Evolutionary conservation across 2,329 filamentous ascomycete species (phyloP).

Genomic region (Myriosclerotinia scirpicola): DNA sequence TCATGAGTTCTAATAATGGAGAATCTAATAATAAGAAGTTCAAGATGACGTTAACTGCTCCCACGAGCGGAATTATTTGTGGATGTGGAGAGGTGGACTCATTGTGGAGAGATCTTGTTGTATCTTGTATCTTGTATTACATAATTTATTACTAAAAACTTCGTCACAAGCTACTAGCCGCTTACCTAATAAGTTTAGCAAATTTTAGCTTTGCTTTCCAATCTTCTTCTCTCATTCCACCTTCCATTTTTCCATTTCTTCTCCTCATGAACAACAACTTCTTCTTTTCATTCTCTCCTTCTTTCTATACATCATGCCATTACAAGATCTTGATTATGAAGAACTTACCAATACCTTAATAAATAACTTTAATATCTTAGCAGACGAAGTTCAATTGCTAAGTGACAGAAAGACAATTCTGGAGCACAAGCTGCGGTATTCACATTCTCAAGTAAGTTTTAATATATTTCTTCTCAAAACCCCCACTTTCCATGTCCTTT

Average conservation of each 20-base stretch:
- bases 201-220: conserved; percentile 14
- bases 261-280: background rate
- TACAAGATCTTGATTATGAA: conserved; percentile 38
- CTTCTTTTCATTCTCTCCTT: conserved; percentile 12
- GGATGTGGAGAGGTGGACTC: no score
- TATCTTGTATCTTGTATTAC: no score
- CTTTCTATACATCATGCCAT: conserved; percentile 35
- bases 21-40: no score
- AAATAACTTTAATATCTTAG: conserved; percentile 64
- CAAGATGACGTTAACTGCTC: no score
- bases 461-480: conserved; percentile 17
- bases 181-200: no score
- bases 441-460: conserved; percentile 62
- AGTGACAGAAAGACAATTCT: conserved; percentile 64
- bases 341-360: conserved; percentile 56
- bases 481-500: conserved; percentile 13
- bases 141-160: background rate
- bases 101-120: no score
- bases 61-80: no score
- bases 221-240: background rate
- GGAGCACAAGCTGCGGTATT: conserved; percentile 66
- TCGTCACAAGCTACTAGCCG: no score
- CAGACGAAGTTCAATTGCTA: conserved; percentile 63
- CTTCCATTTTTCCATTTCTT: background rate
- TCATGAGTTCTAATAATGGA: no score